A percentile compares a stretch with the other conserved stretches of the same genome.
Conservation (phyloP, 2,329 filamentous ascomycete genomes). For the Ophiostoma fasciatum region DNA sequence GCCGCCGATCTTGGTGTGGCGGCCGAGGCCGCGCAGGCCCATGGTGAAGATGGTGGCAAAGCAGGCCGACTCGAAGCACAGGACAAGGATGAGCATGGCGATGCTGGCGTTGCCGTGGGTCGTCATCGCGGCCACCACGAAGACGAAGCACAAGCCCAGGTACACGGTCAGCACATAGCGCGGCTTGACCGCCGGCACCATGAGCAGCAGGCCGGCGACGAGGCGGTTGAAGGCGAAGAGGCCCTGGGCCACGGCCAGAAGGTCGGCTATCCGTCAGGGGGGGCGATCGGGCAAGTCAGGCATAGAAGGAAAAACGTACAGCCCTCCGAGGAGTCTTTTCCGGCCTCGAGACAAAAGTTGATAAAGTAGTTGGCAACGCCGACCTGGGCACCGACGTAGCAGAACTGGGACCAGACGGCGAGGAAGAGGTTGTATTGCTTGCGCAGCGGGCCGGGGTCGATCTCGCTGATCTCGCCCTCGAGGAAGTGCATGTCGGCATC, state of each 20-base stretch:
- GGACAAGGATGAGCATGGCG: constrained; percentile 37
- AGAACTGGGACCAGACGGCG: constrained; percentile 46
- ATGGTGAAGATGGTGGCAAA: constrained; percentile 46
- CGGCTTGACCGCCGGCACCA: constrained; percentile 32
- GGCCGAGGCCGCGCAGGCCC: constrained; percentile 40
- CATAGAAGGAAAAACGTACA: constrained; percentile 9
- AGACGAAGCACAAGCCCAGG: constrained; percentile 37
- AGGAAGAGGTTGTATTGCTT: constrained; percentile 48
- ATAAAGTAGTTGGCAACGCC: constrained; percentile 40
- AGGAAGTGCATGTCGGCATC: constrained; percentile 47
- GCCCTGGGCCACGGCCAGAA: constrained; percentile 44
- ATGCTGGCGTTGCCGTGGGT: constrained; percentile 36
- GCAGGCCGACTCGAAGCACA: constrained; percentile 43
- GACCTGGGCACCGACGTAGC: constrained; percentile 46
- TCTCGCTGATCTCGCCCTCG: constrained; percentile 25
- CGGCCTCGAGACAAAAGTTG: constrained; percentile 26
- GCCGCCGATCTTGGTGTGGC: constrained; percentile 38
- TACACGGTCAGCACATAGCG: constrained; percentile 39
- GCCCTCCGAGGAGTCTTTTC: too few species aligned
- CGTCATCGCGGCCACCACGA: constrained; percentile 36
- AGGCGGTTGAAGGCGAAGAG: constrained; percentile 46
- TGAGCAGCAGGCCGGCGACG: constrained; percentile 38
- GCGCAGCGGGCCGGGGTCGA: constrained; percentile 33
- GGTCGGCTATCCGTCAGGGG: constrained; percentile 25
- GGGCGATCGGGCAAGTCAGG: background rate